phyloP scores from a whole-genome alignment of 331 rosid genomes.

The Prunus yedoensis region DNA sequence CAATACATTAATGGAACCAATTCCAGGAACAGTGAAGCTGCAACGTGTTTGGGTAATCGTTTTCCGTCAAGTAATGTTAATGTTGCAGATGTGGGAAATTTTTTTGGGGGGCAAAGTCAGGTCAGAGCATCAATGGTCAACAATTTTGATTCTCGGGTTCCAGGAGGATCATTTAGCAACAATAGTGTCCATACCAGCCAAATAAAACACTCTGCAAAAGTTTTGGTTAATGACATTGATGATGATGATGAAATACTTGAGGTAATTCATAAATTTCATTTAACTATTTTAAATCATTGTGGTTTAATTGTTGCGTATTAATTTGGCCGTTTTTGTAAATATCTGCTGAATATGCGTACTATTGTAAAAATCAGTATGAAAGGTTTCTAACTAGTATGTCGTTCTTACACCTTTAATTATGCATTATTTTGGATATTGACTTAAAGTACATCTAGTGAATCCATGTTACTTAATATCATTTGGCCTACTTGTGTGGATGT shows the following conservation, averaged over 20 bases:
- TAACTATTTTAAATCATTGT: not conserved
- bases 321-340: not conserved
- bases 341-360: not conserved
- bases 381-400: not conserved
- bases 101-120: constrained; percentile 32
- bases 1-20: constrained; percentile 22
- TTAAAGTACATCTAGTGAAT: not conserved
- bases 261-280: constrained; percentile 42
- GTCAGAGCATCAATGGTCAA: constrained; percentile 36
- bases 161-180: constrained; percentile 39
- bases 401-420: not conserved
- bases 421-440: not conserved
- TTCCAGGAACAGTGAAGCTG: constrained; percentile 31
- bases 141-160: constrained; percentile 35
- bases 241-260: constrained; percentile 70
- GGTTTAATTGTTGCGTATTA: not conserved
- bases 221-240: constrained; percentile 37
- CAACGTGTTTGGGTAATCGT: constrained; percentile 14
- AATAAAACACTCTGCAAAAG: constrained; percentile 30
- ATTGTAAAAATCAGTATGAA: not conserved
- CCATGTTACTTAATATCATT: not conserved
- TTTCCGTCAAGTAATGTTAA: constrained; percentile 28
- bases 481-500: not conserved
- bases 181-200: constrained; percentile 33
- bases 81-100: constrained; percentile 32